A percentile compares a stretch with the other conserved stretches of the same genome.
phyloP scores from a whole-genome alignment of 2,329 filamentous ascomycete genomes.

The Colletotrichum sp. region DNA sequence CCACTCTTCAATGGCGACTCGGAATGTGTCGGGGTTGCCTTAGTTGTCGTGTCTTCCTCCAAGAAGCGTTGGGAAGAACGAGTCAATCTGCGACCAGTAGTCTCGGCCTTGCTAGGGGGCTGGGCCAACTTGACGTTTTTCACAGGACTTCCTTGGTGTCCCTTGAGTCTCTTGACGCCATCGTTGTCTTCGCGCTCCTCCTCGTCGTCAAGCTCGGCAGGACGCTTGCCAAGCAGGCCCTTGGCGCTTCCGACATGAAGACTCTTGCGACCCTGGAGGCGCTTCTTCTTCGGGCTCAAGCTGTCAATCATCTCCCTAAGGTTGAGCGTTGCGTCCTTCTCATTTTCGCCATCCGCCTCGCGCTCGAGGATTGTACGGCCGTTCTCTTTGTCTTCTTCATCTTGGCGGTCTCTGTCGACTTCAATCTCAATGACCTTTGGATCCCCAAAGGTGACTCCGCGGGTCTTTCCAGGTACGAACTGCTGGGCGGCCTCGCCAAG shows the following conservation, averaged over 20 bases:
- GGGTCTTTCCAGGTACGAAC: conserved; percentile 62
- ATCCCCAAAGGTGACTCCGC: conserved; percentile 68
- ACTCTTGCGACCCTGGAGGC: conserved; percentile 73
- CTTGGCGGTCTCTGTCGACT: conserved; percentile 64
- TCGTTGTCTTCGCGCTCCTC: conserved; percentile 65
- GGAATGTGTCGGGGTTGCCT: conserved; percentile 45
- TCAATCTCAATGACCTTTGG: conserved; percentile 67
- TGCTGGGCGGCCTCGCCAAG: conserved; percentile 69
- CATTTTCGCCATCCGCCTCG: conserved; percentile 55
- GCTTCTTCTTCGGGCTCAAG: conserved; percentile 76
- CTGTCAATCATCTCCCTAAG: conserved; percentile 80
- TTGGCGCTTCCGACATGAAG: conserved; percentile 76
- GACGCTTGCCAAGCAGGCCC: conserved; percentile 77
- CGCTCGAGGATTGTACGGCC: conserved; percentile 60
- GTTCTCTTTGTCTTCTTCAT: conserved; percentile 67
- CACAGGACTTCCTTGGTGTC: conserved; percentile 76
- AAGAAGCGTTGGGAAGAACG: conserved; percentile 54
- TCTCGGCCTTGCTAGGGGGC: conserved; percentile 71
- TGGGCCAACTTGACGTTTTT: conserved; percentile 75
- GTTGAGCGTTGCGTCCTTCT: conserved; percentile 68
- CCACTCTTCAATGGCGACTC: conserved; percentile 52
- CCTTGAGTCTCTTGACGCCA: conserved; percentile 72
- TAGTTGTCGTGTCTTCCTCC: conserved; percentile 39
- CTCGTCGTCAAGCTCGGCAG: conserved; percentile 70
- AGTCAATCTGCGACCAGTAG: conserved; percentile 63